Conservation (phyloP, 2,329 filamentous ascomycete species). For the Monilinia fructicola region DNA sequence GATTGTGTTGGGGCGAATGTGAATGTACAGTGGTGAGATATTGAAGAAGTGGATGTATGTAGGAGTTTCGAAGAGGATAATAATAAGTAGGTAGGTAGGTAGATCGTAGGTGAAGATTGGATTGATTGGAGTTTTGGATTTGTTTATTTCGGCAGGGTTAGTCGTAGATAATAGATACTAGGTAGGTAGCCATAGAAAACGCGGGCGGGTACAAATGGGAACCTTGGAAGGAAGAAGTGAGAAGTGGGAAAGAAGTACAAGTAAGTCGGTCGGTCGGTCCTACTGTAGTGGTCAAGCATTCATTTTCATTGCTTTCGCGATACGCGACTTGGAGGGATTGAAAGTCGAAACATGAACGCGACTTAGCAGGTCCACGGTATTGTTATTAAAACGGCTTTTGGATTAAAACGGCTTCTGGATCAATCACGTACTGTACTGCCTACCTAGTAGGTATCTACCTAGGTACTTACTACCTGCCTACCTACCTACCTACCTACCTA, state of each 20-base stretch:
- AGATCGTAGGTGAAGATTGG: background rate
- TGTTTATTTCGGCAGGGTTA: constrained; percentile 14
- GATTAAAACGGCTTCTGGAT: background rate
- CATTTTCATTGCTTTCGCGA: constrained; percentile 21
- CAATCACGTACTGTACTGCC: too few species aligned
- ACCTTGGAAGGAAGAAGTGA: too few species aligned
- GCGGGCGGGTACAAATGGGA: background rate
- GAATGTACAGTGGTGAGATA: background rate
- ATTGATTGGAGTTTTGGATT: background rate
- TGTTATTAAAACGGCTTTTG: background rate
- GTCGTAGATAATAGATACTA: background rate
- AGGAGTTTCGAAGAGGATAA: too few species aligned
- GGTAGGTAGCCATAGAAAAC: constrained; percentile 22
- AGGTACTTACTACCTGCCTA: too few species aligned
- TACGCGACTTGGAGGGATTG: background rate
- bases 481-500: too few species aligned
- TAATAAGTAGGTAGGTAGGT: background rate
- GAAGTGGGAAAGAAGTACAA: too few species aligned
- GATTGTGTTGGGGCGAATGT: background rate
- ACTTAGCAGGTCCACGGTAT: too few species aligned
- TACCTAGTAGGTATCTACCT: too few species aligned
- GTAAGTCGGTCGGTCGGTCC: too few species aligned
- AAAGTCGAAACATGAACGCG: constrained; percentile 11
- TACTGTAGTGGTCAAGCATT: too few species aligned
- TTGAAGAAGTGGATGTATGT: background rate